Base-by-base conservation (phyloP, 2,329 filamentous ascomycete species). In the Orbilia brochopaga region DNA sequence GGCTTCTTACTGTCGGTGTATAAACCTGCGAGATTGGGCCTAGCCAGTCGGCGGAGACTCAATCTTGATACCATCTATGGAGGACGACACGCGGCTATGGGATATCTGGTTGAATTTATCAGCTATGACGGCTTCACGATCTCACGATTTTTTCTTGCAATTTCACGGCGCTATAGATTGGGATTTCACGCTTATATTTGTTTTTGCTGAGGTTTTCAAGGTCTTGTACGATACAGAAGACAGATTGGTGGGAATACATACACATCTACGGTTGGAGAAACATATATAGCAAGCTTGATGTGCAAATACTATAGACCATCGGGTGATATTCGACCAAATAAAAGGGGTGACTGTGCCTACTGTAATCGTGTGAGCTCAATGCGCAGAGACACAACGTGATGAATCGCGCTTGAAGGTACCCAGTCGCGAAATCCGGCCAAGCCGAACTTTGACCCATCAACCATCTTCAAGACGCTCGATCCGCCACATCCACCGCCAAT, bases 401-500 rank as follows among this genome's bases (percentile, higher is more conserved):
- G 11, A 10, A 15, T 30, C 50, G 50, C 24, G 50, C 19, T 53
- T 48, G 44, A 48, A 48, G 2, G 44, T 13, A 5, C 19, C 23
- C 2, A 10, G 50, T 53, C 50, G 50, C 50, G 50, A 53, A 53
- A 53, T 32, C 23, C 50, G 10, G 19, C 11, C 46, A 51, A 51
- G 21, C 46, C n/a, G 23, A 51, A 23, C 46, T 15, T 32, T 19
- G 15, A 37, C 48, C 27, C 40, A 51, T 13, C 37, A 40, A 52
- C 30, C 53, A 52, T 19, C 42, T 53, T 37, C 24, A 59, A 24
- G 48, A 56, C 58, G 21, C n/a, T 35, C 10, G 23, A 30, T 21
- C 23, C 24, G n/a, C n/a, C 59, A 44, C 23, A 23, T 11, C 30
- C 6, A 11, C 23, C 55, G 37, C 6, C 37, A 72, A 60, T 13